Base-by-base conservation (phyloP, 306 rosid genomes). In the Prunus kanzakura region DNA sequence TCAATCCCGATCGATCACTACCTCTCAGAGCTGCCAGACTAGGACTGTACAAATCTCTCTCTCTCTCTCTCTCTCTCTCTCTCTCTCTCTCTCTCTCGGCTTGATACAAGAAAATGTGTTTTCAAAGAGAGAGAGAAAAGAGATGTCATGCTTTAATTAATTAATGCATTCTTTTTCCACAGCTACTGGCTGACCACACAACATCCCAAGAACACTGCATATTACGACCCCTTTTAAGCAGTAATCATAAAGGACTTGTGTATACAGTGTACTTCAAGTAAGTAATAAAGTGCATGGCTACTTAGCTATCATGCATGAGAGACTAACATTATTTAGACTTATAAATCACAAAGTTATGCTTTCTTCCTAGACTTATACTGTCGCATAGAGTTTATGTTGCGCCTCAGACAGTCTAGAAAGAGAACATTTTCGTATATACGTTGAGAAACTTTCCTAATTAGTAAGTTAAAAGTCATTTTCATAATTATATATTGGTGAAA, bases 161-260 rank as follows among this genome's bases (percentile, higher is more conserved):
- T 82, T 80, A 67, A 38, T 47, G 87, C 41, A 57, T 22, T 41
- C 55, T 63, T 78, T 74, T 84, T 73, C 27, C 69, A 50, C 67
- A 81, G 82, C 91, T 82, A 87, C 81, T 81, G 82, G 41, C 76
- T 43, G 30, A 35, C n/a, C 5, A 12, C 19, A 79, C 89, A 81
- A 75, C 80, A 76, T 68, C 60, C 49, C 67, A 88, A 87, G 76
- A 80, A 85, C 89, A 74, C 86, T 76, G 81, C 78, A 19, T 47
- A 79, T 80, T 67, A 84, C 91, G 74, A 86, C 71, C 67, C 69
- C 64, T 74, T 74, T 58, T 66, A 72, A 63, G 46, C 77, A 84
- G 54, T 73, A 51, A 69, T 73, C 46, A 46, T 2, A 69, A 72
- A 41, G 70, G 11, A 38, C 56, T 41, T 54, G 58, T 61, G 51